Evolutionary conservation across 345 rosid species (phyloP).

Genomic region (Arabidopsis suecica): DNA sequence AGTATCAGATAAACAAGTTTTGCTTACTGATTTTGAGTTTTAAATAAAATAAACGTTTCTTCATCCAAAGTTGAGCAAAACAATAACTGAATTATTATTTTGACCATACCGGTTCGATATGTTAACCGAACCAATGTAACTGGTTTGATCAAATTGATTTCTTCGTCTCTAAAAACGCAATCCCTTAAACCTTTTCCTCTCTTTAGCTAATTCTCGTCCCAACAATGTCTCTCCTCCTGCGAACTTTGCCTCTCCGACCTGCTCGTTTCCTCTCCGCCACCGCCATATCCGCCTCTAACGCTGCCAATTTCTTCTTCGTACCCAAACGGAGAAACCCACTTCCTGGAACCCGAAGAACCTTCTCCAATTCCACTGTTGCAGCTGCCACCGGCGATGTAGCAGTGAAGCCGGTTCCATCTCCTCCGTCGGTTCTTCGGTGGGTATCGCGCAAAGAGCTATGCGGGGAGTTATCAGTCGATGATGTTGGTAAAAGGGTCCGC

Average conservation of each 20-base stretch:
- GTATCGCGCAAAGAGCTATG: slow-evolving; percentile 69
- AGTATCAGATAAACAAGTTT: slow-evolving; percentile 37
- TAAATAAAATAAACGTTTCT: not conserved
- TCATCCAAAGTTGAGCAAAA: not conserved
- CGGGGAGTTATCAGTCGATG: slow-evolving; percentile 64
- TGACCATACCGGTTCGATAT: slow-evolving; percentile 10
- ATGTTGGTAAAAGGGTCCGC: slow-evolving; percentile 79
- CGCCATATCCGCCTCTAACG: slow-evolving; percentile 42
- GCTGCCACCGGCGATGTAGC: slow-evolving; percentile 26
- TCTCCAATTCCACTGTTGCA: slow-evolving; percentile 43
- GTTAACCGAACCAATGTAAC: not conserved
- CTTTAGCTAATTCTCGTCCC: slow-evolving; percentile 2
- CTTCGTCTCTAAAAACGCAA: slow-evolving; percentile 18
- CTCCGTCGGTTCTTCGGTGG: slow-evolving; percentile 63
- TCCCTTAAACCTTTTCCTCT: slow-evolving; percentile 30
- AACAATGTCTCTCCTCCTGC: slow-evolving; percentile 54
- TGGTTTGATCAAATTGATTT: slow-evolving; percentile 19
- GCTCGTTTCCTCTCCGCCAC: slow-evolving; percentile 47
- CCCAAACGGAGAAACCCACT: slow-evolving; percentile 36
- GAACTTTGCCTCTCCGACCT: slow-evolving; percentile 47
- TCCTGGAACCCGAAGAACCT: slow-evolving; percentile 34
- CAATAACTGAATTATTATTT: not conserved
- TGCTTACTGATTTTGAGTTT: slow-evolving; percentile 15
- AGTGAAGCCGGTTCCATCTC: slow-evolving; percentile 27
- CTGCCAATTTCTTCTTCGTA: slow-evolving; percentile 25